Conservation (phyloP, 352 stramenopile species). For the Sclerospora graminicola region DNA sequence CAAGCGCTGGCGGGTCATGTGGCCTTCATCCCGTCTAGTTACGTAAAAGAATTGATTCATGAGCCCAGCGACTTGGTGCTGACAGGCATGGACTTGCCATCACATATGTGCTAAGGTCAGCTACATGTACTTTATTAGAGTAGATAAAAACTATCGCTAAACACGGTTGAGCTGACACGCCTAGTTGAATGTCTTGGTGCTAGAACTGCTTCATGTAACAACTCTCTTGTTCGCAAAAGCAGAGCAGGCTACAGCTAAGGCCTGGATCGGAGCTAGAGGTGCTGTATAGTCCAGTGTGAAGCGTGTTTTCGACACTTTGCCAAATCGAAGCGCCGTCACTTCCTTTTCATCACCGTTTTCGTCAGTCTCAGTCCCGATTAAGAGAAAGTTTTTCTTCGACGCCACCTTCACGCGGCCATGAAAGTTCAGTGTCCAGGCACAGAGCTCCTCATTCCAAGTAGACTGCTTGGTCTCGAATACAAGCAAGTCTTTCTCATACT, state of each 20-base stretch:
- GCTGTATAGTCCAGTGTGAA: conserved; percentile 76
- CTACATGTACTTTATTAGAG: conserved; percentile 16
- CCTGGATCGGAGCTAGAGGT: conserved; percentile 63
- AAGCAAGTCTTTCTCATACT: conserved; percentile 67
- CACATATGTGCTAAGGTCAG: conserved; percentile 6
- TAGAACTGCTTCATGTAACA: conserved; percentile 44
- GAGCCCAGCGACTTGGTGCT: conserved; percentile 19
- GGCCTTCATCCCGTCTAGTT: conserved; percentile 43
- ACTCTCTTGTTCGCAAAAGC: conserved; percentile 81
- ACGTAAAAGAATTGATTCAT: conserved; percentile 41
- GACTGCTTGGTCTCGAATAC: conserved; percentile 78
- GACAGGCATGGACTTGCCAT: conserved; percentile 27
- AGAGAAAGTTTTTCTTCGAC: conserved; percentile 91
- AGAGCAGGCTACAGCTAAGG: conserved; percentile 71
- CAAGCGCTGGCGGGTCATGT: conserved; percentile 62
- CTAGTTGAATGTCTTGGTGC: neutral
- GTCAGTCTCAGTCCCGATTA: conserved; percentile 47
- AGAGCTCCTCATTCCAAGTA: conserved; percentile 71
- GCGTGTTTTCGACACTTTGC: conserved; percentile 71
- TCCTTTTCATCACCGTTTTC: conserved; percentile 43
- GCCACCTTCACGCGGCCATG: conserved; percentile 79
- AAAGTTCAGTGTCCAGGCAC: conserved; percentile 87
- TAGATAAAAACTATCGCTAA: conserved; percentile 1
- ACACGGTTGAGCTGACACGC: too few species aligned
- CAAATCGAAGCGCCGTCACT: conserved; percentile 56